These are phyloP conservation scores for Rhizoclosmatium sp. DNA, from an alignment of 192 early-diverging fungal genomes.

Conservation along the genomic window DNA sequence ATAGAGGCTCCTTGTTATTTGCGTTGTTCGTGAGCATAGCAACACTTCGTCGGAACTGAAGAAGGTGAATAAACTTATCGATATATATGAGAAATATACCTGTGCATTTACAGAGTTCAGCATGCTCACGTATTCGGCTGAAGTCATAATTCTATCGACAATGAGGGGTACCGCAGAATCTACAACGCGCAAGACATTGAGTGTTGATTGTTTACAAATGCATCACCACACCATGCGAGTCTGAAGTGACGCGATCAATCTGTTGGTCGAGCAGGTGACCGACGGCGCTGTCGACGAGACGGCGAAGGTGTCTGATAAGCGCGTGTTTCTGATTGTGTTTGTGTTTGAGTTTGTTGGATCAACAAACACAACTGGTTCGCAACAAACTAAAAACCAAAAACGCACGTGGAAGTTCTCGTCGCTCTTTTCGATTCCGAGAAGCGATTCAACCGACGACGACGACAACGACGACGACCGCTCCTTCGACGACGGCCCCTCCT, in stretches of 20 bases:
- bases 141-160: constrained; percentile 58
- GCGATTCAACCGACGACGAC: not conserved
- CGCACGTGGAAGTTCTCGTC: constrained; percentile 58
- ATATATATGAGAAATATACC: not conserved
- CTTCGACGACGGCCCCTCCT: too few relatives aligned
- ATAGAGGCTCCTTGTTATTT: not conserved
- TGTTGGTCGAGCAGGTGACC: constrained; percentile 40
- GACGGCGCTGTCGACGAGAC: constrained; percentile 47
- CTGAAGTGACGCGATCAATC: not conserved
- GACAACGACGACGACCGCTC: too few relatives aligned
- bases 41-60: too few relatives aligned
- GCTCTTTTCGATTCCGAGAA: constrained; percentile 11
- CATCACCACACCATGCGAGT: not conserved
- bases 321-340: constrained; percentile 45
- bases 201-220: not conserved
- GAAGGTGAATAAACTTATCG: too few relatives aligned
- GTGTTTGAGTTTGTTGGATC: not conserved
- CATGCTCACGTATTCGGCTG: constrained; percentile 51
- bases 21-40: constrained; percentile 4
- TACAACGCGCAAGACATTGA: not conserved
- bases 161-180: constrained; percentile 42
- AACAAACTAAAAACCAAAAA: not conserved
- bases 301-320: constrained; percentile 46
- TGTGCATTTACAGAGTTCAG: constrained; percentile 44
- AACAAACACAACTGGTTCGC: not conserved